A percentile compares a stretch with the other conserved stretches of the same genome.
Evolutionary conservation across 768 basidiomycete genomes (phyloP).

Genomic region (Galerina sulciceps): DNA sequence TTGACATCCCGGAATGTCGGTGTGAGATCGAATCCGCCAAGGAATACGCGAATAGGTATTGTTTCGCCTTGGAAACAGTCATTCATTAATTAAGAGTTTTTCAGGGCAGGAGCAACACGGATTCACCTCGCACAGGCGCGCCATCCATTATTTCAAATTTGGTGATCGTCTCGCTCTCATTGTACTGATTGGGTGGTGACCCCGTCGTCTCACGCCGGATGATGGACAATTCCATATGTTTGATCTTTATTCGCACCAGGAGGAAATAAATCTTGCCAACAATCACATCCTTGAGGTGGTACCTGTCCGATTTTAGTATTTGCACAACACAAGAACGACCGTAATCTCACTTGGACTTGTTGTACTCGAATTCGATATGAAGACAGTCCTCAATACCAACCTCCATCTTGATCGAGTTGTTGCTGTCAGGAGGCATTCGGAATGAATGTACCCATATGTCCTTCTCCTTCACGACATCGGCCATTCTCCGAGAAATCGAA

Average conservation of each 20-base stretch:
- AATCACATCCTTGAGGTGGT: constrained; percentile 98
- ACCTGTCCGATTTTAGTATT: constrained; percentile 52
- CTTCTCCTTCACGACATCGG: constrained; percentile 90
- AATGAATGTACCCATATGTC: constrained; percentile 99
- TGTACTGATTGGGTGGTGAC: constrained; percentile 97
- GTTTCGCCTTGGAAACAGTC: constrained; percentile 74
- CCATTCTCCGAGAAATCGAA: constrained; percentile 88
- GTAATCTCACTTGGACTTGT: constrained; percentile 89
- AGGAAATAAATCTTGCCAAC: constrained; percentile 99
- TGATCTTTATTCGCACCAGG: constrained; percentile 98
- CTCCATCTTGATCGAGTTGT: constrained; percentile 99
- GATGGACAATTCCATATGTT: constrained; percentile 99
- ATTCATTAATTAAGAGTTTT: background rate
- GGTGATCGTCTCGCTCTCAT: constrained; percentile 98
- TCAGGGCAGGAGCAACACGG: background rate
- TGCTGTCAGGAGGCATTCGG: constrained; percentile 97
- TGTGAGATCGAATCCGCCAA: constrained; percentile 97
- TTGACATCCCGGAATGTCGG: constrained; percentile 99
- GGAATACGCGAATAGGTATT: constrained; percentile 96
- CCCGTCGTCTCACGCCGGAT: constrained; percentile 98
- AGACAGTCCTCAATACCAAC: constrained; percentile 99
- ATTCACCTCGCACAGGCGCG: constrained; percentile 89
- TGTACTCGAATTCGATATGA: constrained; percentile 99
- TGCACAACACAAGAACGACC: background rate
- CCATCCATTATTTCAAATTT: constrained; percentile 99